Percentiles rank a stretch among this genome's conserved stretches.
Evolutionary conservation across 805 yeast species (phyloP).

Genomic region (Wickerhamomyces strasburgensis): DNA sequence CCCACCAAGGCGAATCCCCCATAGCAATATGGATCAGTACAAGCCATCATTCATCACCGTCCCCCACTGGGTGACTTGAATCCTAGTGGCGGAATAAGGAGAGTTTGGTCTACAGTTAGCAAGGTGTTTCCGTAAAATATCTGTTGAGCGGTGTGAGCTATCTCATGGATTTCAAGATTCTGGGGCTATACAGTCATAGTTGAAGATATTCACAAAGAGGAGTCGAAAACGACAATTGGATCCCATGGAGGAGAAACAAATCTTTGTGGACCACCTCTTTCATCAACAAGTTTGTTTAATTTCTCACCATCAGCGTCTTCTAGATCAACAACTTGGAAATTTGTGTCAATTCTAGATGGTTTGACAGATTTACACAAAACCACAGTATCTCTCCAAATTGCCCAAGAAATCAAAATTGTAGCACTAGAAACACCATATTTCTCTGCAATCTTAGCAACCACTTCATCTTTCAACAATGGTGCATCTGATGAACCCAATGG

Average conservation of each 20-base stretch:
- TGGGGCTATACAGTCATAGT: no score
- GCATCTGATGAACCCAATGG: conserved; percentile 25
- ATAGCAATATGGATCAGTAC: no score
- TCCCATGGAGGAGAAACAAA: conserved; percentile 18
- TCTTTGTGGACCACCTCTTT: conserved; percentile 29
- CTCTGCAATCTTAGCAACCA: conserved; percentile 32
- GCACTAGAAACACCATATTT: conserved; percentile 52
- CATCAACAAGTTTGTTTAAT: conserved; percentile 23
- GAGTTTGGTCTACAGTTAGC: no score
- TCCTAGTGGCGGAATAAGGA: no score
- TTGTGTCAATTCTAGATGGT: conserved; percentile 36
- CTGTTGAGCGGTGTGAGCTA: no score
- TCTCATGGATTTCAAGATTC: no score
- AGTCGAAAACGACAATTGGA: conserved; percentile 35
- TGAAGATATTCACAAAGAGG: conserved; percentile 4
- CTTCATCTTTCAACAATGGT: conserved; percentile 39
- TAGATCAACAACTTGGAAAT: conserved; percentile 28
- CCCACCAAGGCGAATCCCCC: no score
- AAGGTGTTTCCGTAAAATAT: no score
- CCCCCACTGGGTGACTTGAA: no score
- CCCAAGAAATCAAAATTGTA: conserved; percentile 64
- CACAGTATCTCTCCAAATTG: conserved; percentile 48
- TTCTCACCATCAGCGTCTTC: conserved; percentile 31
- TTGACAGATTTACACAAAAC: conserved; percentile 49
- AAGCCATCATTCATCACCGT: no score